Conservation (phyloP, 164 flowering plant genomes). For the Aristolochia californica region DNA sequence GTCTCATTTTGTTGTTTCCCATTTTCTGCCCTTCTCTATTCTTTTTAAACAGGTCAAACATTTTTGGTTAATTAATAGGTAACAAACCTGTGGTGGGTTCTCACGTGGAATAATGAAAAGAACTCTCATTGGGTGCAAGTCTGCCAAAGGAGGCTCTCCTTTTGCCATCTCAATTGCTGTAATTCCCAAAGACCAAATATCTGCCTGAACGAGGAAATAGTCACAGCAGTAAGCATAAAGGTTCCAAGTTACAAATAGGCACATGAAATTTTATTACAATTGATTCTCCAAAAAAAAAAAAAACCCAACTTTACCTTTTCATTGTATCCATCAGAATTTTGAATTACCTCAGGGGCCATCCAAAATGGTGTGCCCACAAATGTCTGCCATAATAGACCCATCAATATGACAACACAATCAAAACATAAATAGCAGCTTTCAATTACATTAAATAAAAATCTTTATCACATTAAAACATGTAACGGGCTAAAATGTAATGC, state of each 20-base stretch:
- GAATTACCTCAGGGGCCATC: constrained; percentile 99
- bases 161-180: constrained; percentile 99
- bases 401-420: background rate
- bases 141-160: constrained; percentile 98
- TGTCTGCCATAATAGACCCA: constrained; percentile 41
- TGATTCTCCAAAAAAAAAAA: constrained; percentile 3
- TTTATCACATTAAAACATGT: too few species aligned
- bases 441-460: too few species aligned
- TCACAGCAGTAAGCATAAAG: too few species aligned
- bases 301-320: constrained; percentile 55
- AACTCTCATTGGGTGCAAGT: constrained; percentile 99
- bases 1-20: background rate
- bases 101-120: constrained; percentile 98
- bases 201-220: constrained; percentile 66
- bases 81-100: constrained; percentile 89
- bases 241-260: too few species aligned
- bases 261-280: too few species aligned
- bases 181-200: constrained; percentile 98
- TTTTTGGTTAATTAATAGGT: background rate
- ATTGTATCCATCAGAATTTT: constrained; percentile 92
- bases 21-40: background rate
- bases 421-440: too few species aligned
- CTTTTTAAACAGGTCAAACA: background rate
- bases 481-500: too few species aligned
- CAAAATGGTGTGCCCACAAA: constrained; percentile 99